Evolutionary conservation across 805 yeast species (phyloP), one percentile per base, ranked within the genome.

Genomic region (Pichia sporocuriosa): DNA sequence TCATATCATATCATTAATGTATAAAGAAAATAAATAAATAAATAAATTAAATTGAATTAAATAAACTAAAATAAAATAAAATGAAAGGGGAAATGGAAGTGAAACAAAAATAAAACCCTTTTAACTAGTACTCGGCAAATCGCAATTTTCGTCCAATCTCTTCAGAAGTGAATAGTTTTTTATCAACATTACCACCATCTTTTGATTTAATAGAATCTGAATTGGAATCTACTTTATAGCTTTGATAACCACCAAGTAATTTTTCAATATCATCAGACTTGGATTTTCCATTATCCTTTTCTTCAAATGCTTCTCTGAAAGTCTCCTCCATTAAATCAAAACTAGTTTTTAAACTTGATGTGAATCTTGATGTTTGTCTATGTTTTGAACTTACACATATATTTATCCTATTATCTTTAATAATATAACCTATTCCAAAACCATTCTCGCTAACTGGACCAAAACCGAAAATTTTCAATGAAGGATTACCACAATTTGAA

Each of bases 401-500:
- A 2, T 88, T 76, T 22, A 88, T 76, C 17, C 86, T 78, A 55
- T 86, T 84, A 32, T 70, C 76, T 59, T 89, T 87, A 51, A 88
- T 82, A 51, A 88, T 85, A 59, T 88, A 88, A 4, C 95, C 96
- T 28, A 88, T 73, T n/a, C 96, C 96, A 61, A 82, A 87, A 3
- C 97, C 97, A 55, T 85, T 89, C 36, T 87, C 82, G 12, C 83
- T 71, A 2, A 87, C 89, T 3, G 97, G 96, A 4, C 96, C 94
- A 56, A 88, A 88, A 0, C 97, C 97, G 66, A 88, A 88, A 37
- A 82, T 69, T 48, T 83, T 79, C 43, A 88, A 68, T 1, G 95
- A 83, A 6, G 95, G 95, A 58, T 88, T 88, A 29, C 96, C 96
- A 66, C 97, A 88, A 61, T 88, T 88, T 15, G 89, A 79, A 5